phyloP scores from a whole-genome alignment of 2,329 filamentous ascomycete genomes.

The Pseudogymnoascus sp. region DNA sequence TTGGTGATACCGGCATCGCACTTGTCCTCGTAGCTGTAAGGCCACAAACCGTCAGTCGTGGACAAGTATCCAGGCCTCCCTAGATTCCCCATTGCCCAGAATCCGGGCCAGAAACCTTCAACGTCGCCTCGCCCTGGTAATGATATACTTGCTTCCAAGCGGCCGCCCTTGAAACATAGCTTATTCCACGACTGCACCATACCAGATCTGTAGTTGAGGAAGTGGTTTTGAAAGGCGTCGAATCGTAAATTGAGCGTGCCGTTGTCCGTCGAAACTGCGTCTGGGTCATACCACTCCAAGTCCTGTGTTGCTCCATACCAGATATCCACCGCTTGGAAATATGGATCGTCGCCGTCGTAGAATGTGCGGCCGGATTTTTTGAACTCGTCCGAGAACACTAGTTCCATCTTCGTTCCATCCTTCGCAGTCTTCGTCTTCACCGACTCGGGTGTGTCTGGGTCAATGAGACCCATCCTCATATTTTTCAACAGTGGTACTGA shows the following conservation, averaged over 20 bases:
- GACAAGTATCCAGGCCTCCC: constrained; percentile 60
- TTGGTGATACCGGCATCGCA: constrained; percentile 65
- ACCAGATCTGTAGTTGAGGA: constrained; percentile 59
- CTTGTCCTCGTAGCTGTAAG: constrained; percentile 61
- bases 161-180: constrained; percentile 63
- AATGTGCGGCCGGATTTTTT: constrained; percentile 60
- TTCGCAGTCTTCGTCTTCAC: constrained; percentile 47
- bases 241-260: constrained; percentile 58
- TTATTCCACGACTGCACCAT: constrained; percentile 71
- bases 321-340: constrained; percentile 58
- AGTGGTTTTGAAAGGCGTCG: constrained; percentile 57
- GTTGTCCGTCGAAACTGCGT: constrained; percentile 53
- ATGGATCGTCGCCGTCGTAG: constrained; percentile 63
- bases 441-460: constrained; percentile 56
- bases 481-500: constrained; percentile 46
- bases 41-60: constrained; percentile 66
- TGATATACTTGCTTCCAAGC: constrained; percentile 62
- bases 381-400: constrained; percentile 69
- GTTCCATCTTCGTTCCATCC: constrained; percentile 52
- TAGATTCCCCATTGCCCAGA: constrained; percentile 69
- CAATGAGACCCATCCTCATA: constrained; percentile 52
- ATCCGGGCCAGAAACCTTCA: constrained; percentile 66
- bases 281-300: constrained; percentile 64
- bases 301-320: constrained; percentile 67
- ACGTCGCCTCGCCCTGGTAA: constrained; percentile 59